These are phyloP conservation scores for Lizonia empirigonia DNA, from an alignment of 2,329 filamentous ascomycete species.

Conservation along the genomic window DNA sequence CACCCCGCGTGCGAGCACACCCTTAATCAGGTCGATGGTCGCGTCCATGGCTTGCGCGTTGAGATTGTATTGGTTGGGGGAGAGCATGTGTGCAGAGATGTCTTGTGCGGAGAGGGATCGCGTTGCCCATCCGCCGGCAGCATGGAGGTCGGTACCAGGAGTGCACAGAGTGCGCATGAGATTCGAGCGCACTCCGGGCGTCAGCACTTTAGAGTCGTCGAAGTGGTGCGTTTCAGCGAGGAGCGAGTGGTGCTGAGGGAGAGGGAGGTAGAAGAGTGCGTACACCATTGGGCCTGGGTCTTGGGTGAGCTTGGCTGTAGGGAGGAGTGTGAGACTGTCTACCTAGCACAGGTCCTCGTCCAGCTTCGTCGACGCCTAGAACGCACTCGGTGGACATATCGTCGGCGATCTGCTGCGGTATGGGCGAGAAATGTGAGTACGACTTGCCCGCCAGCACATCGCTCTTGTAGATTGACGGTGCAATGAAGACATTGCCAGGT, in stretches of 20 bases:
- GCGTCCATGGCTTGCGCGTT: constrained; percentile 96
- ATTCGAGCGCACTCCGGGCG: constrained; percentile 73
- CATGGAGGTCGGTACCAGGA: constrained; percentile 60
- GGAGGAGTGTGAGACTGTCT: constrained; percentile 41
- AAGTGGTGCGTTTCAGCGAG: constrained; percentile 83
- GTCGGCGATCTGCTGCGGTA: constrained; percentile 48
- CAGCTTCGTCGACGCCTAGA: constrained; percentile 91
- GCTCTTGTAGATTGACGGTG: constrained; percentile 52
- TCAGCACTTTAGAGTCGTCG: constrained; percentile 93
- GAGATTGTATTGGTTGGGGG: constrained; percentile 75
- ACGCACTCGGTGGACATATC: constrained; percentile 67
- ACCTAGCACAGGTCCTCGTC: constrained; percentile 89
- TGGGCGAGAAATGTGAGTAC: constrained; percentile 55
- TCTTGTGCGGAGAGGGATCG: constrained; percentile 80
- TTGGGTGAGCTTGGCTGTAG: constrained; percentile 22
- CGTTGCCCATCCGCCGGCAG: constrained; percentile 82
- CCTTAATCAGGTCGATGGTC: constrained; percentile 79
- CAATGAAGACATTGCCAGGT: constrained; percentile 51
- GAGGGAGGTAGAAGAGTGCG: constrained; percentile 71
- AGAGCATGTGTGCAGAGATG: constrained; percentile 79
- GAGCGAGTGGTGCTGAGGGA: constrained; percentile 70
- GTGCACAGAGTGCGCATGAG: constrained; percentile 77
- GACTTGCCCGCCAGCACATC: constrained; percentile 52
- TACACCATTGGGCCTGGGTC: constrained; percentile 70
- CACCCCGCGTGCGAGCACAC: constrained; percentile 76